Evolutionary conservation across 345 rosid genomes (phyloP).

Genomic region (Hibiscus tridactylites): DNA sequence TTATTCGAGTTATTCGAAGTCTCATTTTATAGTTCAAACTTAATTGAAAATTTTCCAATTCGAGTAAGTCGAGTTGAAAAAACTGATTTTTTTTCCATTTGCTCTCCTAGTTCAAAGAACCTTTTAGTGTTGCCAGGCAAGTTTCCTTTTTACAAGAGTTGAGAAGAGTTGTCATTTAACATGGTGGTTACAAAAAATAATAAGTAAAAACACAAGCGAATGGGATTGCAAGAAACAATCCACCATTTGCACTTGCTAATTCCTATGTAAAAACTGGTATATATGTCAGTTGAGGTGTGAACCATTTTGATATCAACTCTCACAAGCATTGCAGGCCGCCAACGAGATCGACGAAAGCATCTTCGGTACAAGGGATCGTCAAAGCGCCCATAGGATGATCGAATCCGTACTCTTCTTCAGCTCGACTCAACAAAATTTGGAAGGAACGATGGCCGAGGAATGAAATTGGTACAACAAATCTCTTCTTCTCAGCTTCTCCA

Average conservation of each 20-base stretch:
- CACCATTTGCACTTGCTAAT: slow-evolving; percentile 1
- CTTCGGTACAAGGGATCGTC: slow-evolving; percentile 47
- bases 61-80: no score
- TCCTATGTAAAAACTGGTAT: not conserved
- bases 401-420: slow-evolving; percentile 48
- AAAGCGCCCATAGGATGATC: slow-evolving; percentile 46
- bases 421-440: slow-evolving; percentile 35
- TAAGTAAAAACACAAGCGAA: not conserved
- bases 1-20: no score
- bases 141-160: no score
- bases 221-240: not conserved
- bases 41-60: no score
- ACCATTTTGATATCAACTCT: not conserved
- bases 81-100: no score
- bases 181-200: not conserved
- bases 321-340: slow-evolving; percentile 20
- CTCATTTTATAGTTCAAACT: no score
- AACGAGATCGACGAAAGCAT: slow-evolving; percentile 31
- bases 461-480: slow-evolving; percentile 41
- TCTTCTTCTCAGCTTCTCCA: slow-evolving; percentile 42
- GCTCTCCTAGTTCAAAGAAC: no score
- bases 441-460: slow-evolving; percentile 32
- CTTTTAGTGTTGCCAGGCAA: no score
- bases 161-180: no score
- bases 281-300: not conserved